Percentiles rank a stretch among this genome's conserved stretches.
phyloP scores from a whole-genome alignment of 2,329 filamentous ascomycete species.

The Fusarium gaditjirri region DNA sequence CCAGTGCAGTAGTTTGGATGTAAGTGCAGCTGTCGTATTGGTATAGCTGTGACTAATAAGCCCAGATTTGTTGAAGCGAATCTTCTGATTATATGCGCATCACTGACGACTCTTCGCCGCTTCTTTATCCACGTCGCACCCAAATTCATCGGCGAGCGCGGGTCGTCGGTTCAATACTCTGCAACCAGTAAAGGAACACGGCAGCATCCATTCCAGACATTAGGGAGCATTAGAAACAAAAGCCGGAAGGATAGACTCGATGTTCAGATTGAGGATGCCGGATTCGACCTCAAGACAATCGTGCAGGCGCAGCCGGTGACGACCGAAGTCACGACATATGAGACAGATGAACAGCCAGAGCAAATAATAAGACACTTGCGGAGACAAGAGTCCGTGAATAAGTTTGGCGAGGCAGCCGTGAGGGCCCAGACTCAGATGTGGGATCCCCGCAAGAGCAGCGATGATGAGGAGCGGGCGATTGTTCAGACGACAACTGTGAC shows the following conservation, averaged over 20 bases:
- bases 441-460: slow-evolving; percentile 16
- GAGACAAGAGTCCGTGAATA: slow-evolving; percentile 38
- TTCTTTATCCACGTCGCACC: slow-evolving; percentile 49
- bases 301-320: slow-evolving; percentile 34
- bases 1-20: slow-evolving; percentile 46
- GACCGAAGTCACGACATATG: slow-evolving; percentile 25
- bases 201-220: slow-evolving; percentile 33
- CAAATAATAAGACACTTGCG: slow-evolving; percentile 35
- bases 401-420: slow-evolving; percentile 24
- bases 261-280: slow-evolving; percentile 16
- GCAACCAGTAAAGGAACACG: slow-evolving; percentile 14
- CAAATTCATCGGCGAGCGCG: slow-evolving; percentile 37
- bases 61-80: slow-evolving; percentile 51
- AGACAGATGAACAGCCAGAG: slow-evolving; percentile 21
- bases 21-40: slow-evolving; percentile 23
- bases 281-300: slow-evolving; percentile 40
- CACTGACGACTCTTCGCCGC: slow-evolving; percentile 50
- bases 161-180: slow-evolving; percentile 12
- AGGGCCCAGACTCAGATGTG: slow-evolving; percentile 16
- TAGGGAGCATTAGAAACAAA: slow-evolving; percentile 18
- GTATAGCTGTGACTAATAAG: slow-evolving; percentile 2
- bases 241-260: slow-evolving; percentile 15
- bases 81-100: slow-evolving; percentile 51
- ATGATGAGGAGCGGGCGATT: slow-evolving; percentile 38
- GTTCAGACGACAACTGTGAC: slow-evolving; percentile 42